A percentile compares a stretch with the other conserved stretches of the same genome.
These are phyloP conservation scores for Creolimax fragrantissima DNA, from an alignment of 78 protist genomes.

Conservation along the genomic window DNA sequence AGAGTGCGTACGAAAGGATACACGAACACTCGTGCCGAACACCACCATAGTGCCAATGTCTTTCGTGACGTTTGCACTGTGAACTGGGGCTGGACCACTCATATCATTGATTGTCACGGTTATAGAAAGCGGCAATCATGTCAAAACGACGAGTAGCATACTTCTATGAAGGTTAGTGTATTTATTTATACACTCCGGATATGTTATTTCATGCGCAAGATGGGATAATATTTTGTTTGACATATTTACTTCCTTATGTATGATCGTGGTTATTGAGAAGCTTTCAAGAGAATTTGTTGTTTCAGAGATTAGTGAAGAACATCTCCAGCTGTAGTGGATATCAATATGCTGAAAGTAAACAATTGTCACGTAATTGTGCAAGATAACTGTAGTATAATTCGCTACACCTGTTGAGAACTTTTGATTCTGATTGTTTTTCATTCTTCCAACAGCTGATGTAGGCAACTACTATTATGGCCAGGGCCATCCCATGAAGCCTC, in stretches of 20 bases:
- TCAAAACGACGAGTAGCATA: not conserved
- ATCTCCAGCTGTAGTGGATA: not conserved
- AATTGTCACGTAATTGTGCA: not conserved
- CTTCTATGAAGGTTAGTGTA: conserved; percentile 6
- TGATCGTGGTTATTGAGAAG: not conserved
- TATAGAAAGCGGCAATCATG: not conserved
- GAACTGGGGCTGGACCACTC: no score
- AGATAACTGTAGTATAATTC: not conserved
- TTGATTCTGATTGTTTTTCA: not conserved
- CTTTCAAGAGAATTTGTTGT: not conserved
- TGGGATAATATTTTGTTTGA: not conserved
- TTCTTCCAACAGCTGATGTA: conserved; percentile 17
- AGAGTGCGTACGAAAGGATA: no score
- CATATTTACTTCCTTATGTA: not conserved
- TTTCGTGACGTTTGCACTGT: no score
- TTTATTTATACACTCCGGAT: not conserved
- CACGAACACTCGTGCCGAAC: no score
- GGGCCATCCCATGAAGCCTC: conserved; percentile 98
- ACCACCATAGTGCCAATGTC: no score
- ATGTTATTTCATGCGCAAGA: not conserved
- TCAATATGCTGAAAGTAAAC: not conserved
- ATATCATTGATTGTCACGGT: no score
- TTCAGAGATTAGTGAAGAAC: not conserved
- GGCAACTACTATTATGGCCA: conserved; percentile 43
- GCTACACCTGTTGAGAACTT: not conserved